Evolutionary conservation across 2,329 filamentous ascomycete species (phyloP).

Genomic region (Colletotrichum lentis): DNA sequence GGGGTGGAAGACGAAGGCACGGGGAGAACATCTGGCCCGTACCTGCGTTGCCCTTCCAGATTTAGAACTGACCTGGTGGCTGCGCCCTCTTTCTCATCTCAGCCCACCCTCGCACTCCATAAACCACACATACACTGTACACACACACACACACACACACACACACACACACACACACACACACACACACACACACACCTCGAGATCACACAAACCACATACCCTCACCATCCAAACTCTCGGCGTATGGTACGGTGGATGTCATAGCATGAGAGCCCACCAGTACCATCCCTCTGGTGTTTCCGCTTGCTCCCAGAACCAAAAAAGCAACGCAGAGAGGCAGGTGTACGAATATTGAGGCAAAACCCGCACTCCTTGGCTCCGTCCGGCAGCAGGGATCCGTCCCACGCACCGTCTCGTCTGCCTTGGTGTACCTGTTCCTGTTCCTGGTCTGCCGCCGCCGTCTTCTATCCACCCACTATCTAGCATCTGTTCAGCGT

Average conservation of each 20-base stretch:
- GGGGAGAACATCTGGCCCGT: conserved; percentile 25
- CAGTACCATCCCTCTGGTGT: conserved; percentile 51
- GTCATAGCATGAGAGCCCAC: conserved; percentile 17
- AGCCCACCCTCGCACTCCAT: conserved; percentile 26
- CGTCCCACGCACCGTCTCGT: conserved; percentile 42
- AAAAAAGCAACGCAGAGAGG: conserved; percentile 41
- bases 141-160: too few relatives aligned
- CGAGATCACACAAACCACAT: neutral
- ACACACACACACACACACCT: too few relatives aligned
- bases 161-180: too few relatives aligned
- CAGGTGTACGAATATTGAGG: conserved; percentile 37
- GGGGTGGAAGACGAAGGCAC: neutral
- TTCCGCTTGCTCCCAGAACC: conserved; percentile 50
- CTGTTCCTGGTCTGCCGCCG: conserved; percentile 44
- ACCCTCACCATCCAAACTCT: conserved; percentile 3
- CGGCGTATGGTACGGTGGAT: conserved; percentile 3
- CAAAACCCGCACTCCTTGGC: neutral
- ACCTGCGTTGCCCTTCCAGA: conserved; percentile 42
- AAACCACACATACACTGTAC: neutral
- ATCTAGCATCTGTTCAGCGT: neutral
- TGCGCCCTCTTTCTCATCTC: conserved; percentile 45
- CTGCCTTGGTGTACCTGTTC: conserved; percentile 42
- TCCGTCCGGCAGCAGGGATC: neutral
- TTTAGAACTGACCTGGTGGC: conserved; percentile 51
- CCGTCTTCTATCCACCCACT: conserved; percentile 16